Conservation (phyloP, 2,329 filamentous ascomycete genomes). For the Monosporascus sp. region DNA sequence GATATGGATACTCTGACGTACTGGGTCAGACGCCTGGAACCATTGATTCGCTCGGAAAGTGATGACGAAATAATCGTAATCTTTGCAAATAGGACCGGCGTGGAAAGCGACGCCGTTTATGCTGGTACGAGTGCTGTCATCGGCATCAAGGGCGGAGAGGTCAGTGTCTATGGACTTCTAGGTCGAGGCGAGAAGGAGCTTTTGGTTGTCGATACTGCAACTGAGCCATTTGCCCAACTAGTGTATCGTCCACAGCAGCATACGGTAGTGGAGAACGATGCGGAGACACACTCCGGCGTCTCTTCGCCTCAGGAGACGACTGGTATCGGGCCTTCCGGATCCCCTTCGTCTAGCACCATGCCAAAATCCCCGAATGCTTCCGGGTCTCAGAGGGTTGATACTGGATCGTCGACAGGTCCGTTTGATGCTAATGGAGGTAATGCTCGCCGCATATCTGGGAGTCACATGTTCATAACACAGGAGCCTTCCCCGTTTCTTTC, state of each 20-base stretch:
- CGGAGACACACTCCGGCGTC: neutral
- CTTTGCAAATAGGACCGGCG: slow-evolving; percentile 69
- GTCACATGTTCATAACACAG: neutral
- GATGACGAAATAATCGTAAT: slow-evolving; percentile 61
- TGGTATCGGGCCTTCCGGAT: neutral
- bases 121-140: slow-evolving; percentile 70
- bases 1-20: slow-evolving; percentile 71
- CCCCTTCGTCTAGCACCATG: neutral
- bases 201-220: slow-evolving; percentile 59
- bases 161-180: slow-evolving; percentile 64
- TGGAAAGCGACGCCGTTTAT: slow-evolving; percentile 61
- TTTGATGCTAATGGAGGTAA: neutral
- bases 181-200: slow-evolving; percentile 66
- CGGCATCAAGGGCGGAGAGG: slow-evolving; percentile 58
- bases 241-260: neutral
- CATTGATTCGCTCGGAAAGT: slow-evolving; percentile 48
- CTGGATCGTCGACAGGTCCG: neutral
- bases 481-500: neutral
- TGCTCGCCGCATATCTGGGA: neutral
- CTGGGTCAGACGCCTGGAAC: slow-evolving; percentile 68
- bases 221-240: too few relatives aligned
- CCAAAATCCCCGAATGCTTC: neutral
- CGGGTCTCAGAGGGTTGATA: neutral
- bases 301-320: neutral
- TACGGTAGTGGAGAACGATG: neutral